These are phyloP conservation scores for Chalciporus pseudorubinellus DNA, from an alignment of 768 basidiomycete genomes.

Conservation along the genomic window DNA sequence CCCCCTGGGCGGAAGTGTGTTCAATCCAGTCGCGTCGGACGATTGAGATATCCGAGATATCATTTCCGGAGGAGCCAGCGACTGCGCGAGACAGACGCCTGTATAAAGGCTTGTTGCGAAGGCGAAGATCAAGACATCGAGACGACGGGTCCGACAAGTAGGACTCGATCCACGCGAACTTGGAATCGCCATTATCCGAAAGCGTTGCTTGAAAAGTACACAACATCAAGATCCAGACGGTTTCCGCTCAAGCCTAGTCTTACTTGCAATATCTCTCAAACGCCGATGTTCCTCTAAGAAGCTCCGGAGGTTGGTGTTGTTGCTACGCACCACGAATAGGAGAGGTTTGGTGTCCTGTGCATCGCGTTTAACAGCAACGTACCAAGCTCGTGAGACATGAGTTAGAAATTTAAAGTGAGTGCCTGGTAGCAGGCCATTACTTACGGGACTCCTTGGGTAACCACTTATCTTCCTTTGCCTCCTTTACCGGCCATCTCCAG, in stretches of 20 bases:
- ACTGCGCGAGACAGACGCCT: constrained; percentile 54
- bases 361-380: constrained; percentile 45
- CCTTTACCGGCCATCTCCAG: too few species aligned
- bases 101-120: constrained; percentile 45
- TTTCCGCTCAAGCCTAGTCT: constrained; percentile 6
- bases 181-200: constrained; percentile 6
- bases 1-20: constrained; percentile 37
- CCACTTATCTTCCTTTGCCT: constrained; percentile 22
- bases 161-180: constrained; percentile 18
- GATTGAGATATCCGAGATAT: constrained; percentile 51
- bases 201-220: constrained; percentile 11
- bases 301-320: constrained; percentile 44
- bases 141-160: constrained; percentile 12
- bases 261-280: constrained; percentile 51
- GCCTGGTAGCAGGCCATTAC: constrained; percentile 2
- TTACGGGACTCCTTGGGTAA: constrained; percentile 43
- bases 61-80: constrained; percentile 65
- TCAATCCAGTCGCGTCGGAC: constrained; percentile 69
- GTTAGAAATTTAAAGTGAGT: background rate
- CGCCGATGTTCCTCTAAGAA: constrained; percentile 57
- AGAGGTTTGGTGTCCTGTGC: constrained; percentile 43
- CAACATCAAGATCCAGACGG: background rate
- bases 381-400: constrained; percentile 42
- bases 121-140: constrained; percentile 48
- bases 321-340: constrained; percentile 40